These are phyloP conservation scores for Thermothielavioides terrestris DNA, from an alignment of 495 filamentous ascomycete genomes.

Conservation along the genomic window DNA sequence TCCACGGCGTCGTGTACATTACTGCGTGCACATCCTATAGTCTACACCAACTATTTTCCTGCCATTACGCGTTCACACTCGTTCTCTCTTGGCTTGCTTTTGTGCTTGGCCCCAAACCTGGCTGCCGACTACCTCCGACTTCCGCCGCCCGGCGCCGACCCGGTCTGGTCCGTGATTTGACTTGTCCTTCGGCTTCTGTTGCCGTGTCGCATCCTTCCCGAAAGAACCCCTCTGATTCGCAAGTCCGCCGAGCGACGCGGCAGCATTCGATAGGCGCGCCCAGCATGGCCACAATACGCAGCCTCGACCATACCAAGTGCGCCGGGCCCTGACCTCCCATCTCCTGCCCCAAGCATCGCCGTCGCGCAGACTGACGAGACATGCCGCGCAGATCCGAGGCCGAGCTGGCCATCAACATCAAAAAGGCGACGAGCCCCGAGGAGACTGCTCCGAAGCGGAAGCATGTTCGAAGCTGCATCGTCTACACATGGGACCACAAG, in stretches of 20 bases:
- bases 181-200: background rate
- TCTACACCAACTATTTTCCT: background rate
- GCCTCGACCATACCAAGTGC: constrained; percentile 41
- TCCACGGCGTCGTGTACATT: constrained; percentile 3
- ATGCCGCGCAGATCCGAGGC: constrained; percentile 64
- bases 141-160: background rate
- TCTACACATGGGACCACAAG: constrained; percentile 99
- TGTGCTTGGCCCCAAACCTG: no score
- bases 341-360: background rate
- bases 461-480: constrained; percentile 96
- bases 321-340: background rate
- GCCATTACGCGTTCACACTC: no score
- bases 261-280: constrained; percentile 16
- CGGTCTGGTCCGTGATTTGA: background rate
- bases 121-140: no score
- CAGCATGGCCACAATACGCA: constrained; percentile 39
- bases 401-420: constrained; percentile 90
- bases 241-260: background rate
- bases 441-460: constrained; percentile 97
- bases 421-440: constrained; percentile 91
- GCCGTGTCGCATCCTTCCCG: background rate
- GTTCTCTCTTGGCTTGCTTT: no score
- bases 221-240: background rate
- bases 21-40: background rate
- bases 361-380: constrained; percentile 17